These are phyloP conservation scores for Trypanosoma cruzi DNA, from an alignment of 208 protist species.

Conservation along the genomic window DNA sequence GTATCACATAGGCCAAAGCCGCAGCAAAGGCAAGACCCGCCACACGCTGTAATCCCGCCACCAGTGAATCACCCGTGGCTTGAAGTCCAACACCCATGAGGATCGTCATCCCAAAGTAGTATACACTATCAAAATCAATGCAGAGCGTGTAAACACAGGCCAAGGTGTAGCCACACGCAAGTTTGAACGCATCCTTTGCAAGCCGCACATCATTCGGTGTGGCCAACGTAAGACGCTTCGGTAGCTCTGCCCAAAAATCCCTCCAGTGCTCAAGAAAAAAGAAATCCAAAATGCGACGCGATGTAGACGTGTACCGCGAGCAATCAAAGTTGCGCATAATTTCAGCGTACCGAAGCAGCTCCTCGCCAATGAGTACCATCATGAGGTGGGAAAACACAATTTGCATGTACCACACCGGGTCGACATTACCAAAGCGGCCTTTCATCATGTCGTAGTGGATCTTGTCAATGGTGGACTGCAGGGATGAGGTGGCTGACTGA, in stretches of 20 bases:
- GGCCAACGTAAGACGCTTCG: conserved; percentile 54
- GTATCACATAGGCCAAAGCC: conserved; percentile 49
- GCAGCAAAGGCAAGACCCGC: conserved; percentile 51
- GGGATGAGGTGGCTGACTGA: conserved; percentile 28
- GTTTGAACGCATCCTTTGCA: conserved; percentile 66
- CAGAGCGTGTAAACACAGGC: conserved; percentile 42
- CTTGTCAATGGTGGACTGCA: conserved; percentile 44
- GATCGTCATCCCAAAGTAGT: conserved; percentile 80
- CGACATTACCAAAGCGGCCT: conserved; percentile 24
- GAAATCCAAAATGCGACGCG: conserved; percentile 49
- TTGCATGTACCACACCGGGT: conserved; percentile 49
- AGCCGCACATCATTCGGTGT: conserved; percentile 68
- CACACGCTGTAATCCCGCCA: conserved; percentile 55
- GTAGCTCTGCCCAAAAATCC: conserved; percentile 68
- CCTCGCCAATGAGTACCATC: conserved; percentile 45
- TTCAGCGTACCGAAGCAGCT: conserved; percentile 50
- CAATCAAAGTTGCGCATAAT: conserved; percentile 54
- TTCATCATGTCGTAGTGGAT: conserved; percentile 49
- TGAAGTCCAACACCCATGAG: conserved; percentile 58
- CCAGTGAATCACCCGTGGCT: conserved; percentile 61
- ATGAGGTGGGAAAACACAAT: conserved; percentile 55
- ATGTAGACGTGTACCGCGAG: conserved; percentile 44
- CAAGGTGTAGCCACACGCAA: conserved; percentile 56
- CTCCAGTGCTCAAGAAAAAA: conserved; percentile 63
- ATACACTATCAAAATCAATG: conserved; percentile 45